Base-by-base conservation (phyloP, 345 rosid species). In the Sisymbrium irio region DNA sequence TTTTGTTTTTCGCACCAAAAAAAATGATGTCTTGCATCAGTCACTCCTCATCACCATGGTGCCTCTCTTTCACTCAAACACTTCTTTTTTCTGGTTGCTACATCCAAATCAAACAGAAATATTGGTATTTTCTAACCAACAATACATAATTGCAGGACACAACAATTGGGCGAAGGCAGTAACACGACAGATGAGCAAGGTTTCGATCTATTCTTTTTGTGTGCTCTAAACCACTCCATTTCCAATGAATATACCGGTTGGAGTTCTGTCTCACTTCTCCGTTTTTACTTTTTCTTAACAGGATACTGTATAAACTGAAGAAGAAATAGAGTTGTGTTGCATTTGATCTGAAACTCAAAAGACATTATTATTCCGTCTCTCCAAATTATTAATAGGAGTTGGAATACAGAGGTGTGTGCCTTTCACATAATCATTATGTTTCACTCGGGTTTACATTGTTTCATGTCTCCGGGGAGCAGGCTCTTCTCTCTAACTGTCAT, bases 1-100 rank as follows among this genome's bases (percentile, higher is more conserved):
- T n/a, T n/a, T n/a, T n/a, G n/a, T n/a, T n/a, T n/a, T n/a, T n/a
- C n/a, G n/a, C n/a, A n/a, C n/a, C n/a, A n/a, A n/a, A n/a, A n/a
- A n/a, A n/a, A n/a, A n/a, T n/a, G n/a, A n/a, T n/a, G n/a, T n/a
- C n/a, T n/a, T n/a, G 95, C 59, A 91, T 91, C 33, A 78, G 81
- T 69, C 88, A 77, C 6, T 49, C 82, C 32, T 50, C 89, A 58
- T 80, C 94, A 49, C 77, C 60, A 62, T 84, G 92, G 92, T 49
- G 46, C 15, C 54, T 76, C 51, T 35, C 12, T 28, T 28, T 28
- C 0, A 28, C 4, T 0, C 9, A 9, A 9, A 36, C 39, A 36
- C 32, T 28, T 36, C 9, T 10, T 36, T 27, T 27, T 27, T 0
- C 13, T 36, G 40, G 2, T 36, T 36, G 40, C 40, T n/a, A n/a